These are phyloP conservation scores for Zasmidium cellare DNA, from an alignment of 2,329 filamentous ascomycete genomes.

Conservation along the genomic window DNA sequence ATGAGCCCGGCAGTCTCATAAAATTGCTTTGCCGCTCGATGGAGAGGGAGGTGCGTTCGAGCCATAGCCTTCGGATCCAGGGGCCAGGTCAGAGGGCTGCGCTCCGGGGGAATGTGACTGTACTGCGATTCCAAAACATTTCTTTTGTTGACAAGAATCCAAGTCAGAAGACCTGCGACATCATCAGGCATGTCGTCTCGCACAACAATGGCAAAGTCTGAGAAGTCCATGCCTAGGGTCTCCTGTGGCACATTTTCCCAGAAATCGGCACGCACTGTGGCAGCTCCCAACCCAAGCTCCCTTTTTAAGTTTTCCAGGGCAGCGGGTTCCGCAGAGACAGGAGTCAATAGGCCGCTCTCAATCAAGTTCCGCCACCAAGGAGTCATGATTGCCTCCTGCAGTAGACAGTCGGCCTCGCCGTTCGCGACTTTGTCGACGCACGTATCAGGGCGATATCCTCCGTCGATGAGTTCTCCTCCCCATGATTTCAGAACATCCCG, in stretches of 20 bases:
- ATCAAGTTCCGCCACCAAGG: not conserved
- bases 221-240: not conserved
- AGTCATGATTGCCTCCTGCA: not conserved
- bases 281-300: not conserved
- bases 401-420: not conserved
- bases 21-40: not conserved
- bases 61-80: not conserved
- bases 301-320: not conserved
- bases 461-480: not conserved
- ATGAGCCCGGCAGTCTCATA: not conserved
- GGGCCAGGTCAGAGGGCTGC: not conserved
- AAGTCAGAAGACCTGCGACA: not conserved
- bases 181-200: not conserved
- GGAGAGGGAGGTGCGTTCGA: not conserved
- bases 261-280: not conserved
- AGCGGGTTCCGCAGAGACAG: not conserved
- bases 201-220: not conserved
- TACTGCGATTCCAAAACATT: not conserved
- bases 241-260: not conserved
- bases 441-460: not conserved
- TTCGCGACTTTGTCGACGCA: not conserved
- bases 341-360: not conserved
- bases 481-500: not conserved
- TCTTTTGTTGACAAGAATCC: not conserved
- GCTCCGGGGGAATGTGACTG: not conserved